These are phyloP conservation scores for Pythium sukuiense DNA, from an alignment of 352 stramenopile genomes.

Conservation along the genomic window DNA sequence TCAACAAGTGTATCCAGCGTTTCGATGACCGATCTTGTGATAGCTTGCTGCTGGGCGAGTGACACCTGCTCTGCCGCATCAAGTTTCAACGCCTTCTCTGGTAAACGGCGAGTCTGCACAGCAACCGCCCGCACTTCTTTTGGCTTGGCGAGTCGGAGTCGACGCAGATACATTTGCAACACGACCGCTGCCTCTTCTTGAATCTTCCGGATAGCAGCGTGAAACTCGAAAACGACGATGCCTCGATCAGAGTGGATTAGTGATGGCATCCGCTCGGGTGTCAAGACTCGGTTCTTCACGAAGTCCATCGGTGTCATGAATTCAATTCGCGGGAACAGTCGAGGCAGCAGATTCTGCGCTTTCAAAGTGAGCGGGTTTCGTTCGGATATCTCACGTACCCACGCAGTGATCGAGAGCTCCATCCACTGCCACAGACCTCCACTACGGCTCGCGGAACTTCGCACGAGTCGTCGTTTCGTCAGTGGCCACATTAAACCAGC, in stretches of 20 bases:
- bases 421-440: constrained; percentile 17
- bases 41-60: constrained; percentile 7
- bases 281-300: background rate
- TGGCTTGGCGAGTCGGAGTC: background rate
- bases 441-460: constrained; percentile 5
- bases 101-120: background rate
- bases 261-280: background rate
- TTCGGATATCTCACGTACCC: background rate
- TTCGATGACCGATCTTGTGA: constrained; percentile 12
- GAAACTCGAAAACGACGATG: constrained; percentile 8
- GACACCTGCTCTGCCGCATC: background rate
- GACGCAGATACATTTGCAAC: constrained; percentile 15
- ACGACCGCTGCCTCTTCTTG: background rate
- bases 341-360: background rate
- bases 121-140: background rate
- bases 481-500: constrained; percentile 12
- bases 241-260: constrained; percentile 3
- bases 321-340: background rate
- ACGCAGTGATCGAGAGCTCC: constrained; percentile 9
- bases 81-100: background rate
- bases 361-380: background rate
- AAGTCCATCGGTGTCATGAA: constrained; percentile 2
- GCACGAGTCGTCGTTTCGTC: background rate
- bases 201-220: background rate
- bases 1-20: constrained; percentile 19